Base-by-base conservation (phyloP, 768 basidiomycete genomes). In the Rhodocollybia butyracea region DNA sequence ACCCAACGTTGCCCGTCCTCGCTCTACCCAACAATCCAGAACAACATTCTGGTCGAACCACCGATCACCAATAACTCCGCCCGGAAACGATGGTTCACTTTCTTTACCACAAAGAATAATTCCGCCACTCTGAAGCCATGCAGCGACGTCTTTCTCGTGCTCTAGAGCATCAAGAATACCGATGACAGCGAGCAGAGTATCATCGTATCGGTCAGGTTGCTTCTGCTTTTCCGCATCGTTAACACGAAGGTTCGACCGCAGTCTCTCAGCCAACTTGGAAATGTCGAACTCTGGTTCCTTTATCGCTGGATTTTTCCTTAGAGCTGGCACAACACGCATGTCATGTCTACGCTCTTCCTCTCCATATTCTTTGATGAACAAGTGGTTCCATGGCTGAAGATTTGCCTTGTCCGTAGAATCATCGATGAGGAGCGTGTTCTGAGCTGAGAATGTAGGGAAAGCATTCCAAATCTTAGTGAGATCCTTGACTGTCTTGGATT, bases 341-440 rank as follows among this genome's bases (percentile, higher is more conserved):
- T 27, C 11, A n/a, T 45, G 17, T 12, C 19, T 17, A 11, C 17
- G 7, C 42, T 22, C 15, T 24, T 43, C 27, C n/a, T 22, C 15
- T 13, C 76, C 72, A 64, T 91, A 93, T 63, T 91, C 90, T 10
- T 71, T 76, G 59, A 93, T 78, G 63, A 86, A 89, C 21, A 93
- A 70, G 63, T 94, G 91, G 64, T 90, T 94, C 72, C 81, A 88
- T 0, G 91, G 91, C 63, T 94, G 91, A 15, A 87, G 73, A 27
- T 72, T 76, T 0, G 79, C 81, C 59, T 82, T 83, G 26, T 71
- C 70, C 0, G 77, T 87, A 2, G 80, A 81, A 61, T 83, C 81
- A 59, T 82, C 81, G 12, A 83, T 69, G 17, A 83, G 72, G 13
- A 82, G 61, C 0, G 80, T 80, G 2, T 76, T 75, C 24, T 56